Evolutionary conservation across 257 asterid species (phyloP), one percentile per base, ranked within the genome.

Genomic region (Salvia miltiorrhiza): DNA sequence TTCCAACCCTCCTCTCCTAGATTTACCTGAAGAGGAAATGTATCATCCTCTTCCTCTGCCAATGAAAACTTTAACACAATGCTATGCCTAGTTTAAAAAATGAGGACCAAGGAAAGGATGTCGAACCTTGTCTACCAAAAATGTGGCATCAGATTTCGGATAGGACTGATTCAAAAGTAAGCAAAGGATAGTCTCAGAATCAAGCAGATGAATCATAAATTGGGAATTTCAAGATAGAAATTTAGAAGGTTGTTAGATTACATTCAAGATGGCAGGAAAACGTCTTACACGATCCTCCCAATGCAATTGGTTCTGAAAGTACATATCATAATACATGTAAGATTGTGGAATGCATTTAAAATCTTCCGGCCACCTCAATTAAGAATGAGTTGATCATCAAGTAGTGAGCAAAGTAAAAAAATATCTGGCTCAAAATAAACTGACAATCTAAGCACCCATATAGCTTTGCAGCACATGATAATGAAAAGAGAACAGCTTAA

Each of bases 1-100:
- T 83, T 87, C 85, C 86, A 87, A 54, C 91, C 95, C 48, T 73
- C 82, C 61, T 85, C 87, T 57, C 89, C 91, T 39, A 87, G 73
- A 33, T 81, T 80, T 64, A 87, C 83, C 92, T 86, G 83, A 79
- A 60, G 67, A 48, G 50, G 70, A 69, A 67, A 64, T 26, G 52
- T 70, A 56, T 39, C 48, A 69, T 28, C 69, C 62, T 37, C 65
- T 63, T 28, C 69, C 62, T 37, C 65, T 63, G 21, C 7, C 2
- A 19, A 10, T 56, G 32, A 73, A 72, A 59, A 33, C 26, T 44
- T 44, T 39, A 61, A 73, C 14, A 55, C 20, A 12, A 52, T 58
- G 53, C 4, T 64, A 30, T 9, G 47, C 67, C 49, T 50, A 54
- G 43, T 56, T 28, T 23, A 73, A 26, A 54, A 58, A 53, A 62